phyloP scores from a whole-genome alignment of 805 yeast species.

The Blastobotrys attinorum region DNA sequence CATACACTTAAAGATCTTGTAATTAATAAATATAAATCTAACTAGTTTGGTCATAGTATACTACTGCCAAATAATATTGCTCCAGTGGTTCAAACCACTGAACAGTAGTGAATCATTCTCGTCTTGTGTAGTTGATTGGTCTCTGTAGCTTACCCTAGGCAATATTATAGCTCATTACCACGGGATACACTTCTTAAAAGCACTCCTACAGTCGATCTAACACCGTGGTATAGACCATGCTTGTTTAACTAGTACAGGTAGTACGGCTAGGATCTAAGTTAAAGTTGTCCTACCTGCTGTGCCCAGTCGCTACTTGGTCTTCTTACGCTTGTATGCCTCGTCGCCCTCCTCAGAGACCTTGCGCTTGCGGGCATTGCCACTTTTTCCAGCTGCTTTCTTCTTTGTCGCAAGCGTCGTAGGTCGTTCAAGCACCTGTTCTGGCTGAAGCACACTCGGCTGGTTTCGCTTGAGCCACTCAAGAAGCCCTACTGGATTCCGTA shows the following conservation, averaged over 20 bases:
- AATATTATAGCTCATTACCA: no score
- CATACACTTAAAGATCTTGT: slow-evolving; percentile 6
- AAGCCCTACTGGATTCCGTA: slow-evolving; percentile 13
- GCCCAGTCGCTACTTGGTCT: neutral
- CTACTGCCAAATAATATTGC: neutral
- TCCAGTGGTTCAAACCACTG: neutral
- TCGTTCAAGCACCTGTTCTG: slow-evolving; percentile 1
- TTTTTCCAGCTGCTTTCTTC: neutral
- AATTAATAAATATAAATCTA: neutral
- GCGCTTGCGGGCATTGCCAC: neutral
- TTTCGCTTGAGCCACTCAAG: slow-evolving; percentile 17
- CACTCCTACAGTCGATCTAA: neutral
- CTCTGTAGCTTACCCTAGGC: no score
- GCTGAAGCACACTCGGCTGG: slow-evolving; percentile 11
- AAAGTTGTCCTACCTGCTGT: neutral
- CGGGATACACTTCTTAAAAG: no score
- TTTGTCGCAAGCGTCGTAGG: neutral
- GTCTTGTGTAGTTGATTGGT: neutral
- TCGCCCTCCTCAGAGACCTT: slow-evolving; percentile 1
- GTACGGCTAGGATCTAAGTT: neutral
- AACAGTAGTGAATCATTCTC: neutral
- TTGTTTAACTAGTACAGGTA: neutral
- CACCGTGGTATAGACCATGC: neutral
- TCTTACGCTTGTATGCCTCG: neutral
- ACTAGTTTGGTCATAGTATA: neutral